Percentiles rank a stretch among this genome's conserved stretches.
These are phyloP conservation scores for Alternaria ventricosa DNA, from an alignment of 2,329 filamentous ascomycete genomes.

Conservation along the genomic window DNA sequence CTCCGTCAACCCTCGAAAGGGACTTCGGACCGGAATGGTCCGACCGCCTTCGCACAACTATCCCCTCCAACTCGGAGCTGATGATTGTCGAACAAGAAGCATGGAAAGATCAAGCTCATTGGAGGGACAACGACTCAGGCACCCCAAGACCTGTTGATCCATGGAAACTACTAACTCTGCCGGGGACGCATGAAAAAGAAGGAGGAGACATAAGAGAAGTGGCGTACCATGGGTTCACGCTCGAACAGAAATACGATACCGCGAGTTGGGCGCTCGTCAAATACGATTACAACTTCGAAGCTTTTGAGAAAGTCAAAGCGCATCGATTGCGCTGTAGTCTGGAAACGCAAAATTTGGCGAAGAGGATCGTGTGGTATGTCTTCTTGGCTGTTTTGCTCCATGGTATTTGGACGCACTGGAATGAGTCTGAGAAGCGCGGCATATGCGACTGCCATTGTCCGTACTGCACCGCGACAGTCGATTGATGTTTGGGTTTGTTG, in stretches of 20 bases:
- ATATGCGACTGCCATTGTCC: neutral
- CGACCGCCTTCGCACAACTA: neutral
- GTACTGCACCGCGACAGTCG: neutral
- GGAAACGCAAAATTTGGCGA: neutral
- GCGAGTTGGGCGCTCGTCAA: neutral
- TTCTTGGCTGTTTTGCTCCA: neutral
- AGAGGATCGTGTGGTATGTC: neutral
- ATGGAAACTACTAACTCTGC: neutral
- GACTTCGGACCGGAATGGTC: neutral
- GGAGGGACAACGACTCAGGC: neutral
- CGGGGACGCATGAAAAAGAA: no score
- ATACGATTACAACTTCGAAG: neutral
- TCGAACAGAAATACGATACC: neutral
- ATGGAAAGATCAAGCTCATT: neutral
- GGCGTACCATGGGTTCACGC: no score
- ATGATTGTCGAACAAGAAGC: neutral
- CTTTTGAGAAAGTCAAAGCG: no score
- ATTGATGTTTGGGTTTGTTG: neutral
- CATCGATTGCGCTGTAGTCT: fast-evolving
- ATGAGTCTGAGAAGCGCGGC: neutral
- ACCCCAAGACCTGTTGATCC: neutral
- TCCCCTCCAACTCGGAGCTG: neutral
- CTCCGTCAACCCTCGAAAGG: neutral
- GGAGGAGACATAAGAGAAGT: no score
- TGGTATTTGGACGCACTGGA: neutral